A percentile compares a stretch with the other conserved stretches of the same genome.
These are phyloP conservation scores for Mycena latifolia DNA, from an alignment of 768 basidiomycete genomes.

Conservation along the genomic window DNA sequence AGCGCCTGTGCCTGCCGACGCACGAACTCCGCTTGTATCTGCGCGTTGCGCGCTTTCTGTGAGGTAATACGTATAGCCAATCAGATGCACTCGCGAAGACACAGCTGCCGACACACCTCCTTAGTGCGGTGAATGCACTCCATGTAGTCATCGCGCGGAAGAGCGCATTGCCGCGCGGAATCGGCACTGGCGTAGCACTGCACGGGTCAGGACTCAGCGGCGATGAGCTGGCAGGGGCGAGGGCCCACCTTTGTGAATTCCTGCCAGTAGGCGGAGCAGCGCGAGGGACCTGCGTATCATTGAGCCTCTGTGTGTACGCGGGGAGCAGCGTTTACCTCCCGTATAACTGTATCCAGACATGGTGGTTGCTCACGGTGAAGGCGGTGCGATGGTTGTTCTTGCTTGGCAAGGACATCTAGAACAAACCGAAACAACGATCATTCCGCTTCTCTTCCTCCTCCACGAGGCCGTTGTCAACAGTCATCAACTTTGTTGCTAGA, in stretches of 20 bases:
- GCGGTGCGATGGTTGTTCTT: too few species aligned
- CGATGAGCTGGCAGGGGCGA: too few species aligned
- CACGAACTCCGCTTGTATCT: constrained; percentile 24
- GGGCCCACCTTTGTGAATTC: constrained; percentile 31
- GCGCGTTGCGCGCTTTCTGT: constrained; percentile 29
- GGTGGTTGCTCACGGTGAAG: too few species aligned
- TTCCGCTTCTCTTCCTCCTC: too few species aligned
- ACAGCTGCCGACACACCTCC: constrained; percentile 20
- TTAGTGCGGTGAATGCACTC: constrained; percentile 32
- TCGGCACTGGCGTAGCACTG: constrained; percentile 31
- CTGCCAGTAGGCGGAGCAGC: constrained; percentile 35
- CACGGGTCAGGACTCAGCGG: background rate
- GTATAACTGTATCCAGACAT: constrained; percentile 33
- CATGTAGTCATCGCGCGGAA: constrained; percentile 32
- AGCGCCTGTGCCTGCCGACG: constrained; percentile 12
- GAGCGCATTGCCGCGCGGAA: constrained; percentile 8
- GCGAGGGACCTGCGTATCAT: constrained; percentile 18
- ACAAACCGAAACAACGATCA: too few species aligned
- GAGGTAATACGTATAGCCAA: background rate
- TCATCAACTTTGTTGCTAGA: too few species aligned
- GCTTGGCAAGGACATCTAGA: too few species aligned
- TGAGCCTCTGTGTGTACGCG: too few species aligned
- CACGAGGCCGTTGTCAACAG: too few species aligned
- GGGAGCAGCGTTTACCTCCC: constrained; percentile 4
- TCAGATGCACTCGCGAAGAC: background rate